These are phyloP conservation scores for Plasmodium inui DNA, from an alignment of 169 alveolate species.

Conservation along the genomic window DNA sequence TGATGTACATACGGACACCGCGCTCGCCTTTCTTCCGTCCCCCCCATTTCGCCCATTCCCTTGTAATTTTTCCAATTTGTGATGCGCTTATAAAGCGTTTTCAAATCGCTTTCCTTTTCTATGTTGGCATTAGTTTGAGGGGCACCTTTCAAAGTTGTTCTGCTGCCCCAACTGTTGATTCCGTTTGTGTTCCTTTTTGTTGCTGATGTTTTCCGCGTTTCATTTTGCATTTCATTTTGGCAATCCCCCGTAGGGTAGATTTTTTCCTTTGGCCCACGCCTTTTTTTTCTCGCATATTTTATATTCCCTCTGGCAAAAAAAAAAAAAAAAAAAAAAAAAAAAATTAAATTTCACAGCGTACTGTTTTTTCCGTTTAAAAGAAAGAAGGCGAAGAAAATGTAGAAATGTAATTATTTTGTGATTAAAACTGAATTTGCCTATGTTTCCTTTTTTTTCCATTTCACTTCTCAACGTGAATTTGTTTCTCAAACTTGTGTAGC, in stretches of 20 bases:
- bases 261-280: background rate
- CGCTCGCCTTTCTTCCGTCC: background rate
- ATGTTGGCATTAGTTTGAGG: background rate
- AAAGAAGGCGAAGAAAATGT: slow-evolving; percentile 16
- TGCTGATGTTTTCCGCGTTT: background rate
- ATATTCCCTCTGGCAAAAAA: background rate
- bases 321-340: slow-evolving; percentile 1
- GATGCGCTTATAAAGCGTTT: background rate
- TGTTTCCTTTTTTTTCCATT: background rate
- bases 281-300: background rate
- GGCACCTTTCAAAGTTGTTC: background rate
- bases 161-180: background rate
- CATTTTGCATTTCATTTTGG: background rate
- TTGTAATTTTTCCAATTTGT: background rate
- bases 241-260: background rate
- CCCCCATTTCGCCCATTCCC: background rate
- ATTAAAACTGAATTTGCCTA: background rate
- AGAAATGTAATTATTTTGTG: slow-evolving; percentile 34
- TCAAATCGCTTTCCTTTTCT: background rate
- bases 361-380: background rate
- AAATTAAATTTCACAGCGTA: background rate
- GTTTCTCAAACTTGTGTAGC: background rate
- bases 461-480: background rate
- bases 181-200: background rate
- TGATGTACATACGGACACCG: background rate